Evolutionary conservation across 495 filamentous ascomycete genomes (phyloP), one percentile per base, ranked within the genome.

Genomic region (Hypomontagnella submonticulosa): DNA sequence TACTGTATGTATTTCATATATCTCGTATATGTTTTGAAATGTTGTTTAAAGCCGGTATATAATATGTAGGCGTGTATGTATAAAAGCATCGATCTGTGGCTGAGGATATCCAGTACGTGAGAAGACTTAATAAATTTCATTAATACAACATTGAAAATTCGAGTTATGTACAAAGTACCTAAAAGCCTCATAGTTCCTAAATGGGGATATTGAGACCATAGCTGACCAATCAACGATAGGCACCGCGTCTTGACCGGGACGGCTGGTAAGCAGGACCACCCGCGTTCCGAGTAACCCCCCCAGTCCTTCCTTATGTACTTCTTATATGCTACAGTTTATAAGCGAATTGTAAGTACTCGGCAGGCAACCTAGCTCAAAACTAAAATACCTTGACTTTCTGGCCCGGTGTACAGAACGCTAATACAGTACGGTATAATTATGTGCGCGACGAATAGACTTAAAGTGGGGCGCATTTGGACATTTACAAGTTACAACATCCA

Each of bases 161-260:
- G 13, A 6, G 11, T 13, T 34, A 49, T 11, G 38, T 67, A 67
- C 44, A 32, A 9, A 13, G 54, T 63, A 68, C 65, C 37, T 63
- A 63, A 27, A 27, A 63, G 49, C 50, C 59, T 69, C 46, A 57
- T 61, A 55, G 57, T 69, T 63, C 66, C 66, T 59, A 69, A 69
- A 69, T 37, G 55, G 66, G 66, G 66, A 69, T 46, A 40, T 56
- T 34, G 50, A 64, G 44, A 33, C 43, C 23, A 56, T 19, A 44
- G 43, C 23, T 4, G 20, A 16, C 66, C 66, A 69, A 69, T 69
- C 51, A 69, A 50, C 30, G 9, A 13, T 18, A 13, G 13, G 42
- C 16, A 12, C 34, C 32, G 19, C 37, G 20, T 52, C 66, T 40
- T 55, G 48, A 57, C 55, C 37, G 42, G 53, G 48, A 62, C 19